These are phyloP conservation scores for Suhomyces taliae DNA, from an alignment of 1,139 yeast species.

Conservation along the genomic window DNA sequence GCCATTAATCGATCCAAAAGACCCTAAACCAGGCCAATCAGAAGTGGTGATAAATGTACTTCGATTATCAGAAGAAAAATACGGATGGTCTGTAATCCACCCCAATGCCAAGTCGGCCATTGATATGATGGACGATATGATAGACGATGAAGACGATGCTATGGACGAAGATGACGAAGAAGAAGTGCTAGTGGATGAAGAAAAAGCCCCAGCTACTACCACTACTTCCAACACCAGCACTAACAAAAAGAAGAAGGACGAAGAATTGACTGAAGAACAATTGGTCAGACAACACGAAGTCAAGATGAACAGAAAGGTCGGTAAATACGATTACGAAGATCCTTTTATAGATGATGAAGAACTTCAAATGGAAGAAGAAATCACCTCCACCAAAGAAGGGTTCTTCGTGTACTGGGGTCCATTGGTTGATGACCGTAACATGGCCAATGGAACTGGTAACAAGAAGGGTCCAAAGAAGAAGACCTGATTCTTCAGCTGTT, in stretches of 20 bases:
- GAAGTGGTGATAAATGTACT: slow-evolving; percentile 78
- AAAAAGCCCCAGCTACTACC: slow-evolving; percentile 9
- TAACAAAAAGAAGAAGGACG: slow-evolving; percentile 35
- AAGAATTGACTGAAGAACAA: slow-evolving; percentile 49
- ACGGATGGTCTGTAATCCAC: slow-evolving; percentile 75
- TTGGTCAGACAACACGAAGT: slow-evolving; percentile 43
- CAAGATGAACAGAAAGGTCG: slow-evolving; percentile 65
- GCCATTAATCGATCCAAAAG: slow-evolving; percentile 51
- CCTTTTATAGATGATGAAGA: slow-evolving; percentile 97
- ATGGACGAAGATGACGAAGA: slow-evolving; percentile 60
- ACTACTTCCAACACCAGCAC: neutral
- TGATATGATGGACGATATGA: slow-evolving; percentile 62
- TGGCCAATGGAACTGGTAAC: slow-evolving; percentile 9
- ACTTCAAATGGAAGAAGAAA: slow-evolving; percentile 87
- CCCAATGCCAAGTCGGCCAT: slow-evolving; percentile 64
- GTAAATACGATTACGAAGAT: slow-evolving; percentile 89
- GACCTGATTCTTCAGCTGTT: neutral
- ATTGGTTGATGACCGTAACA: slow-evolving; percentile 60
- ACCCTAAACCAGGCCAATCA: slow-evolving; percentile 62
- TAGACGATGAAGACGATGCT: slow-evolving; percentile 60
- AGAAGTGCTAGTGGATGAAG: slow-evolving; percentile 34
- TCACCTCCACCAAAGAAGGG: slow-evolving; percentile 91
- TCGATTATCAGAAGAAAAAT: slow-evolving; percentile 80
- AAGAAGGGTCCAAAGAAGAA: slow-evolving; percentile 20
- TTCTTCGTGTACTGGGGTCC: slow-evolving; percentile 97